Evolutionary conservation across 2,329 filamentous ascomycete species (phyloP).

Genomic region (Trichoderma sp.): DNA sequence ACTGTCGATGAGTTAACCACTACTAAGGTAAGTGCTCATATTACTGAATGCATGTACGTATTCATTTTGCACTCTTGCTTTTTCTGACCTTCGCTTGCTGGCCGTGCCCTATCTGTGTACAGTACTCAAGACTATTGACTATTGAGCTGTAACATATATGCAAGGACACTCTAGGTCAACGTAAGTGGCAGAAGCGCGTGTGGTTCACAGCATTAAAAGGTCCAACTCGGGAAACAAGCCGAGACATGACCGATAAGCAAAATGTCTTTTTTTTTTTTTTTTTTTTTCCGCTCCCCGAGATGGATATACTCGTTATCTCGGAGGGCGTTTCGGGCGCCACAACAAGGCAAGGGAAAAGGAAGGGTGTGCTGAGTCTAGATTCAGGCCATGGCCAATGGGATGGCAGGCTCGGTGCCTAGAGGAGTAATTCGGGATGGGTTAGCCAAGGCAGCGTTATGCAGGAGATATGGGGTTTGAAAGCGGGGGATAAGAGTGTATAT

Average conservation of each 20-base stretch:
- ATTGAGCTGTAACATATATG: background rate
- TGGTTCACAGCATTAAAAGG: background rate
- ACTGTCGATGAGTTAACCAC: no score
- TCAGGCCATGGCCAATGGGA: background rate
- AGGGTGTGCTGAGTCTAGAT: background rate
- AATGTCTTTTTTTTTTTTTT: background rate
- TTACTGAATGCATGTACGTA: no score
- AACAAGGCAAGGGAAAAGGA: no score
- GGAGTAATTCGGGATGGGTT: background rate
- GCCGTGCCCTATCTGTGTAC: background rate
- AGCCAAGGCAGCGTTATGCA: background rate
- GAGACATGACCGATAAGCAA: background rate
- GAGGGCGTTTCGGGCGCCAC: background rate
- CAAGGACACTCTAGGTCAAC: background rate
- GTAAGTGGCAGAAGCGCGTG: background rate
- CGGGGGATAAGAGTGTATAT: background rate
- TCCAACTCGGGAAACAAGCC: background rate
- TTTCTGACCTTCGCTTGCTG: no score
- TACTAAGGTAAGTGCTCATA: no score
- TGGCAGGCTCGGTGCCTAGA: background rate
- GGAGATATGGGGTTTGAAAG: background rate
- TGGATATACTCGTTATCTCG: background rate
- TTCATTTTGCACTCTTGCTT: no score
- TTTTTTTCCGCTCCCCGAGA: background rate
- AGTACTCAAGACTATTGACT: background rate